These are phyloP conservation scores for Corynespora cassiicola DNA, from an alignment of 2,329 filamentous ascomycete species.

Conservation along the genomic window DNA sequence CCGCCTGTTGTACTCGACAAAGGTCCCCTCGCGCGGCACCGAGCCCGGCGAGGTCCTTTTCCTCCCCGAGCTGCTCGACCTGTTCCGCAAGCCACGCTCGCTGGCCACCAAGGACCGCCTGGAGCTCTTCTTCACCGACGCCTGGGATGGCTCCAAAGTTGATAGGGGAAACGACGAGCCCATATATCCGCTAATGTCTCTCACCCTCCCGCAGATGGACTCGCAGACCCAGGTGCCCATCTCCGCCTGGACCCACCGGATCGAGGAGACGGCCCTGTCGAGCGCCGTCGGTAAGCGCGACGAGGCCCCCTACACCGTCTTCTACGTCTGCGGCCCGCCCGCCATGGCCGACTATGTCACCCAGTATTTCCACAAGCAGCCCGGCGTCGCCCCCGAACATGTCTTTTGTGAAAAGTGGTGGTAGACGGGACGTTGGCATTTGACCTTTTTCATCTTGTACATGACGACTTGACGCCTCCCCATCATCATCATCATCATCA, in stretches of 20 bases:
- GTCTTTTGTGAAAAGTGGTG: constrained; percentile 62
- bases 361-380: constrained; percentile 44
- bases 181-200: constrained; percentile 39
- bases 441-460: too few relatives aligned
- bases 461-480: too few relatives aligned
- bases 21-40: constrained; percentile 41
- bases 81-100: constrained; percentile 36
- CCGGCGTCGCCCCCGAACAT: constrained; percentile 45
- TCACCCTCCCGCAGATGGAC: constrained; percentile 37
- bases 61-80: constrained; percentile 38
- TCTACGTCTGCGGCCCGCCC: constrained; percentile 57
- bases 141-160: constrained; percentile 33
- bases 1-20: constrained; percentile 69
- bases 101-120: constrained; percentile 36
- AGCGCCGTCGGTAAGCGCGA: constrained; percentile 45
- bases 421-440: too few relatives aligned
- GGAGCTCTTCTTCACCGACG: constrained; percentile 45
- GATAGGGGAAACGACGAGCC: constrained; percentile 31
- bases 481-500: too few relatives aligned
- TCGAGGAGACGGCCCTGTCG: constrained; percentile 46
- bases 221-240: constrained; percentile 36
- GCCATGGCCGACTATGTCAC: constrained; percentile 57
- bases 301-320: constrained; percentile 46
- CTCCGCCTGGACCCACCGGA: constrained; percentile 40
- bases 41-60: constrained; percentile 42